Evolutionary conservation across 257 asterid species (phyloP), one percentile per base, ranked within the genome.

Genomic region (Solanum boliviense): DNA sequence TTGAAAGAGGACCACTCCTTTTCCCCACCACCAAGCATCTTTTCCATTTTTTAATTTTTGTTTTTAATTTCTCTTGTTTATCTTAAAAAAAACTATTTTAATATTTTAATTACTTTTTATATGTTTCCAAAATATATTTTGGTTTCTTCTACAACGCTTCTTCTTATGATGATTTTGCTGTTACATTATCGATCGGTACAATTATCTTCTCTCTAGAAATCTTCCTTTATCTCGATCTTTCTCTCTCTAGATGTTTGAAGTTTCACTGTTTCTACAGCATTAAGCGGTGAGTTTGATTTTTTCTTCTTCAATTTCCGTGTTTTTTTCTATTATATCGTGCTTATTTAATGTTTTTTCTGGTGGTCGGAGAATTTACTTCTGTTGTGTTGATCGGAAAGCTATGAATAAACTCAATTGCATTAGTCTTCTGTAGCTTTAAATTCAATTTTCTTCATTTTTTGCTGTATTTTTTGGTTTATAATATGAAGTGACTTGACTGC

Each of bases 61-160:
- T 75, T 88, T 71, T 73, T 20, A 73, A 88, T 68, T 35, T 41
- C 39, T 52, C 18, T 36, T 34, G 44, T 46, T 82, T 82, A 82
- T 48, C 86, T 48, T 4, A 0, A 86, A n/a, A 65, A 65, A 87
- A 83, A 36, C 23, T 72, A 4, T 5, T 76, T 76, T 16, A 58
- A 18, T 52, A 44, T 39, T 87, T 38, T 60, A 38, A 56, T 20
- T 60, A 11, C 38, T 82, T 62, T 87, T 39, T 75, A 39, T 36
- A 87, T 56, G 67, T 76, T 73, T 78, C 44, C 86, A 44, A 67
- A 72, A 81, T 76, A 62, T 52, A 81, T 78, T 88, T 93, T 92
- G 92, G 91, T 91, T 95, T 91, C 96, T 91, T 92, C 98, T 89
- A 90, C 94, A 86, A 89, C 92, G 91, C 95, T 91, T 89, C 95